Conservation (phyloP, 371 early-diverging fungal species). For the Rhizomucor pusillus region DNA sequence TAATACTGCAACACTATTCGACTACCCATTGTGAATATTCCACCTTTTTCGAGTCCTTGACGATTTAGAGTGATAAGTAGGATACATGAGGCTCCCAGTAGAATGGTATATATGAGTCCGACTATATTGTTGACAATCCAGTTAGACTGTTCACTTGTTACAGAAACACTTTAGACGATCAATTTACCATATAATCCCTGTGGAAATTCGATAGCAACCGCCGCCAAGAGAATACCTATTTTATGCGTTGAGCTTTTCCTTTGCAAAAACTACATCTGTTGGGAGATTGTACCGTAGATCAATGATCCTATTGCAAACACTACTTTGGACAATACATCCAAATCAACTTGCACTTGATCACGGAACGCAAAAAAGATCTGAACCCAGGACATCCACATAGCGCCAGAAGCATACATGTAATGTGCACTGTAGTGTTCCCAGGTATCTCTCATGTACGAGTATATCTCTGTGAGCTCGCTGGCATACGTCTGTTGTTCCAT, state of each 20-base stretch:
- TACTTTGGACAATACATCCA: slow-evolving; percentile 14
- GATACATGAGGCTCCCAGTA: slow-evolving; percentile 23
- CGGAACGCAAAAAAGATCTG: slow-evolving; percentile 47
- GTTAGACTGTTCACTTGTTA: not conserved
- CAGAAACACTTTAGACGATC: no score
- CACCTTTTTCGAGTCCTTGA: slow-evolving; percentile 24
- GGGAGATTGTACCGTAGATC: slow-evolving; percentile 41
- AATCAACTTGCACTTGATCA: slow-evolving; percentile 37
- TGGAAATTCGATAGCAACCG: slow-evolving; percentile 48
- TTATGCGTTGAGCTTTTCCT: not conserved
- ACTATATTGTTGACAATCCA: slow-evolving; percentile 4
- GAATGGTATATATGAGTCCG: slow-evolving; percentile 34
- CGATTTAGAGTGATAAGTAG: slow-evolving; percentile 23
- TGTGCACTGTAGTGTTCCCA: slow-evolving; percentile 61
- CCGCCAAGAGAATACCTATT: slow-evolving; percentile 28
- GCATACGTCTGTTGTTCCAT: slow-evolving; percentile 12
- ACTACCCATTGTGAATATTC: slow-evolving; percentile 39
- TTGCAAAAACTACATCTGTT: not conserved
- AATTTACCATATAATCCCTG: slow-evolving; percentile 28
- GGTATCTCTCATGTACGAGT: slow-evolving; percentile 46
- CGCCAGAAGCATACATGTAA: slow-evolving; percentile 61
- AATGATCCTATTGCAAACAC: slow-evolving; percentile 33
- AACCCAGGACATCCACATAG: slow-evolving; percentile 56
- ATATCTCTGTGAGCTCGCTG: slow-evolving; percentile 23
- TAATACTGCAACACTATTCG: slow-evolving; percentile 50